Evolutionary conservation across 202 grass and related monocot species (phyloP), one percentile per base, ranked within the genome.

Genomic region (Schoenoplectus triqueter): DNA sequence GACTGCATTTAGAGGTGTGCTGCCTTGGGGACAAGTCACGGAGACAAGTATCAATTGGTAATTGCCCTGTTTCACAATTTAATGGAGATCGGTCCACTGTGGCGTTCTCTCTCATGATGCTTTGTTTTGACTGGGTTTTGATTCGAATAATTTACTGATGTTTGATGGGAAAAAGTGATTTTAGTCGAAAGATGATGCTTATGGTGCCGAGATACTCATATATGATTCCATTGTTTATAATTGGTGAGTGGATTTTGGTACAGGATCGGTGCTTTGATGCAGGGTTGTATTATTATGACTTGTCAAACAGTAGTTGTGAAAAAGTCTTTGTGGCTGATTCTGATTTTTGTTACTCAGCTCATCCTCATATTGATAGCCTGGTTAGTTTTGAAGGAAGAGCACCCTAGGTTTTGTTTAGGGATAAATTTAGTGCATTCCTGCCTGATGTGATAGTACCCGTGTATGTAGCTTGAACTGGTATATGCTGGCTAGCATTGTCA

Each of bases 221-320:
- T 82, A 82, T 82, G 79, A 45, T 59, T 60, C 79, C 62, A 1
- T 66, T 82, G 42, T 82, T 82, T 67, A 66, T 82, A 47, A 82
- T 13, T 14, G 59, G 62, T 49, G 44, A 67, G 63, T 31, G 67
- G 60, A 82, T 66, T 82, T 66, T 82, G 62, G 48, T 82, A 65
- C 79, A 82, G 18, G 62, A 82, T 82, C 42, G 0, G 79, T 81
- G 79, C 21, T 65, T 65, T 31, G 79, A 82, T 62, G 79, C 62
- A 7, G 60, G 62, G 19, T 22, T 82, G 47, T 82, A 82, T 82
- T 82, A 82, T 82, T 82, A 82, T 82, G 62, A 82, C 20, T 82
- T 82, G 79, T n/a, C 60, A 3, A 39, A 82, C 48, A 7, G 63
- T 48, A 65, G 45, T 14, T 64, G 31, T 11, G 18, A 81, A n/a